phyloP scores from a whole-genome alignment of 83 land plant genomes.

The Picea engelmannii region DNA sequence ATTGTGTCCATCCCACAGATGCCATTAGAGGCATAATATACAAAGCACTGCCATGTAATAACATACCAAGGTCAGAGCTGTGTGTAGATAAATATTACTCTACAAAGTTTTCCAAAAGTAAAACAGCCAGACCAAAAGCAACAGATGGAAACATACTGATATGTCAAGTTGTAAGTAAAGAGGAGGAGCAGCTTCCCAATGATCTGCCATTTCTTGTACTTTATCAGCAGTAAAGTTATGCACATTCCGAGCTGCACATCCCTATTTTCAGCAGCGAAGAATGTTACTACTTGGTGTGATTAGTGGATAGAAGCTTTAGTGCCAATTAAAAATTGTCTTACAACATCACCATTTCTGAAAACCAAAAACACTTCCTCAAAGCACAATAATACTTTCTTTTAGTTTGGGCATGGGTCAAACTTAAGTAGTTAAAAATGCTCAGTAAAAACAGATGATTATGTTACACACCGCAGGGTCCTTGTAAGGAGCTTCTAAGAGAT shows the following conservation, averaged over 20 bases:
- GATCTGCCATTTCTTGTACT: constrained; percentile 68
- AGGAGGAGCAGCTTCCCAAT: constrained; percentile 83
- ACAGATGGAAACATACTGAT: constrained; percentile 43
- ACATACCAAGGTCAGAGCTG: neutral
- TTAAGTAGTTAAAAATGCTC: too few relatives aligned
- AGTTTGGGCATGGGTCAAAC: neutral
- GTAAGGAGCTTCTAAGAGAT: constrained; percentile 81
- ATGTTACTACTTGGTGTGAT: neutral
- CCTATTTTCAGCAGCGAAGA: constrained; percentile 30
- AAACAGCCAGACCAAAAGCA: neutral
- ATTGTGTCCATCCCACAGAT: neutral
- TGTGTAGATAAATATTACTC: neutral
- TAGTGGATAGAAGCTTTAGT: neutral
- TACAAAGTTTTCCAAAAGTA: neutral
- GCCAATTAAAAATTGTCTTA: neutral
- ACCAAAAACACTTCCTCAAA: neutral
- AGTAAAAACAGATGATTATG: neutral
- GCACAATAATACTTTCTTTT: neutral
- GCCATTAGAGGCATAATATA: neutral
- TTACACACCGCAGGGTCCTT: constrained; percentile 73
- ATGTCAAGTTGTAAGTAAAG: constrained; percentile 70
- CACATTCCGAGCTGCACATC: constrained; percentile 91
- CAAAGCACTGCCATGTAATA: neutral
- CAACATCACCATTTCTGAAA: neutral
- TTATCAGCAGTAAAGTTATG: constrained; percentile 69